Evolutionary conservation across 768 basidiomycete species (phyloP).

Genomic region (Daedaleopsis sinensis): DNA sequence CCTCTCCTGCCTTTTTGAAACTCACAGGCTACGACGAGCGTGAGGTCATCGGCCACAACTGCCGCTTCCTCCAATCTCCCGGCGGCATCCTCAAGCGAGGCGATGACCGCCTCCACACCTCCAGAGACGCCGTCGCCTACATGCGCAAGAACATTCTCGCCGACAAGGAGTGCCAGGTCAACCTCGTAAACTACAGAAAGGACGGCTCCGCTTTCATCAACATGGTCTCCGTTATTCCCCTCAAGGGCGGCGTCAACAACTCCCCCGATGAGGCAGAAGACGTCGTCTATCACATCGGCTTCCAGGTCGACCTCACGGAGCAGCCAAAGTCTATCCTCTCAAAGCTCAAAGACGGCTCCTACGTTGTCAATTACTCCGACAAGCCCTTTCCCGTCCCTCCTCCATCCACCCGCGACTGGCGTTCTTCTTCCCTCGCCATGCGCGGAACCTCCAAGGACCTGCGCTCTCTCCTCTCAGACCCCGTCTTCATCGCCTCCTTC

Average conservation of each 20-base stretch:
- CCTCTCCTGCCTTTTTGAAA: constrained; percentile 78
- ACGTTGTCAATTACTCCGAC: constrained; percentile 63
- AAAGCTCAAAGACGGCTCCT: constrained; percentile 77
- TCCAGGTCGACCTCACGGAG: constrained; percentile 91
- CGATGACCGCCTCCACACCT: constrained; percentile 58
- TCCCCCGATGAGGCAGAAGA: constrained; percentile 62
- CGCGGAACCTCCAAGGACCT: constrained; percentile 56
- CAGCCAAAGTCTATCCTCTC: constrained; percentile 85
- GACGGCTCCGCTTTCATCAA: constrained; percentile 88
- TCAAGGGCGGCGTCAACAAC: constrained; percentile 57
- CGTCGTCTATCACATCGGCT: constrained; percentile 87
- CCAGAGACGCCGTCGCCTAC: constrained; percentile 65
- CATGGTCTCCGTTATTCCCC: constrained; percentile 88
- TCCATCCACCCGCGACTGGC: constrained; percentile 34
- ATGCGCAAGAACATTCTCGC: constrained; percentile 67
- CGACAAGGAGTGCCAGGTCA: constrained; percentile 88
- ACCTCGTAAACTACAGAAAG: constrained; percentile 87
- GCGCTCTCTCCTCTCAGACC: constrained; percentile 49
- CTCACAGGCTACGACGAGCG: constrained; percentile 74
- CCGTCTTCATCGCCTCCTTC: constrained; percentile 50
- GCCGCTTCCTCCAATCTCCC: constrained; percentile 88
- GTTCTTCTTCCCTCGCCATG: constrained; percentile 29
- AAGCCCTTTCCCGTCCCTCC: constrained; percentile 20
- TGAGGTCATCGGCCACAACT: constrained; percentile 89
- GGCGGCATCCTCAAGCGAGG: constrained; percentile 56